Base-by-base conservation (phyloP, 2,329 filamentous ascomycete genomes). In the Cladosporium sp. region DNA sequence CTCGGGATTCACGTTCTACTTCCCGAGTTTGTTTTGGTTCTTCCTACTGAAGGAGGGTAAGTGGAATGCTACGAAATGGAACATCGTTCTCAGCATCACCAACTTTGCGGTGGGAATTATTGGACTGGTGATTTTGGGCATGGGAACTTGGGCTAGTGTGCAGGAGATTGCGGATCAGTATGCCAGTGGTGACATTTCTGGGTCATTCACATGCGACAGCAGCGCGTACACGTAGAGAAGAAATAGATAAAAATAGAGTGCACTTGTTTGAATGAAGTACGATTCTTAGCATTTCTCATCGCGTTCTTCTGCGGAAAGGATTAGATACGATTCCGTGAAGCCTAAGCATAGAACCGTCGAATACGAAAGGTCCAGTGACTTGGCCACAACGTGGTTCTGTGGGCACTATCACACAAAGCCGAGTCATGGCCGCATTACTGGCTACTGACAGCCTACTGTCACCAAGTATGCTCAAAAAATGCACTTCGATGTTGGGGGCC, bases 1-100 rank as follows among this genome's bases (percentile, higher is more conserved):
- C 41, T 87, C 84, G 65, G 91, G 89, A 85, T 92, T 91, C 71
- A 74, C 71, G 7, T 78, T 74, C 69, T 77, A 77, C 71, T 77
- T 78, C 69, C 76, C 76, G 2, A 75, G 75, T 5, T 64, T 78
- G 7, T 78, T 78, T 71, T 78, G 76, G 76, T 77, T 78, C 62
- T 80, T 80, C 68, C 75, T 86, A 66, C 69, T 83, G 71, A 81
- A 80, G 72, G 74, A 79, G 65, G 81, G 81, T 15, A 79, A 78
- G 67, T 83, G 81, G 79, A 81, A 85, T 68, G 74, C 75, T 64
- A 80, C 78, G 4, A 78, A 76, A 67, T 74, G 77, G 55, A 86
- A 85, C 73, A 80, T 79, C 30, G 65, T 69, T 2, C 72, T 85
- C 32, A 80, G 80, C 3, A 65, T 80, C 4, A 21, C 83, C 30